Evolutionary conservation across 2,329 filamentous ascomycete genomes (phyloP).

Genomic region (Arthrinium puccinioides): DNA sequence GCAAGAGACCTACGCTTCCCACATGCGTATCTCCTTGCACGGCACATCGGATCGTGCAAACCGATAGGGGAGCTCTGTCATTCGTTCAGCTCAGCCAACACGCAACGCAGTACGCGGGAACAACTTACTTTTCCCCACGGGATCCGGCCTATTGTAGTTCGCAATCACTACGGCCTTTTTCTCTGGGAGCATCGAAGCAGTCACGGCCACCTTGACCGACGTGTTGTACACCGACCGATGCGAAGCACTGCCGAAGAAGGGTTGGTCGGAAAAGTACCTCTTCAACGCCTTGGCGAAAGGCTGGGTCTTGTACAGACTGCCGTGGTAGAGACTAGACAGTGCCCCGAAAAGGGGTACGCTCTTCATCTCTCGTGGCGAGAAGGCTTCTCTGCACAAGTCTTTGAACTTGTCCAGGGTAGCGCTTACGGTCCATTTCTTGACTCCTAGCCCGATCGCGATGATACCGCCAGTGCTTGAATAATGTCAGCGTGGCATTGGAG

Average conservation of each 20-base stretch:
- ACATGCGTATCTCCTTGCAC: constrained; percentile 19
- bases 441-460: constrained; percentile 21
- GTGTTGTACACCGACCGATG: constrained; percentile 14
- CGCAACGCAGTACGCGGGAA: neutral
- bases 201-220: constrained; percentile 21
- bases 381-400: constrained; percentile 19
- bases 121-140: constrained; percentile 12
- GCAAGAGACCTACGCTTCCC: constrained; percentile 22
- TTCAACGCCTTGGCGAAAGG: constrained; percentile 18
- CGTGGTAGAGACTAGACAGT: constrained; percentile 21
- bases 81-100: neutral
- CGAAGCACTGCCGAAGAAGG: constrained; percentile 20
- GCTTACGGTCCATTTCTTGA: constrained; percentile 24
- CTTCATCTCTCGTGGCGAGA: constrained; percentile 19
- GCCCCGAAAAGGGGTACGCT: constrained; percentile 19
- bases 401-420: constrained; percentile 22
- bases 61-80: constrained; percentile 16
- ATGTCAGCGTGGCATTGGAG: constrained; percentile 1
- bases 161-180: constrained; percentile 21
- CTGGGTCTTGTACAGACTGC: constrained; percentile 23
- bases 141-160: constrained; percentile 23
- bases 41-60: constrained; percentile 20
- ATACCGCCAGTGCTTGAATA: constrained; percentile 18
- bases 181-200: constrained; percentile 14
- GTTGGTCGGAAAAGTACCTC: constrained; percentile 20